phyloP scores from a whole-genome alignment of 164 flowering plant species.

The Aristolochia californica region DNA sequence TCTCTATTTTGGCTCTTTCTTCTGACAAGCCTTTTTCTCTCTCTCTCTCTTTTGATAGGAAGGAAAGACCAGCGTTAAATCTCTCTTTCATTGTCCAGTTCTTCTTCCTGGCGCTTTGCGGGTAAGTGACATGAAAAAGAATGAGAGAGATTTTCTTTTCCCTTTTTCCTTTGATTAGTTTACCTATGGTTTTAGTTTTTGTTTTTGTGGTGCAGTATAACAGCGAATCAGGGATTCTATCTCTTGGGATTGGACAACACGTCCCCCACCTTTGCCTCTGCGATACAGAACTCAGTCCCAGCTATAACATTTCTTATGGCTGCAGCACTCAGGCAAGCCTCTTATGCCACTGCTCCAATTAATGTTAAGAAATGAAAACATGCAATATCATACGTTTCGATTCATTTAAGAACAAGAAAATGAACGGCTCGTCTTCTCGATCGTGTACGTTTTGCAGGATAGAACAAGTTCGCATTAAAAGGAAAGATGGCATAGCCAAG shows the following conservation, averaged over 20 bases:
- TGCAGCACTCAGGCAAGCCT: slow-evolving; percentile 59
- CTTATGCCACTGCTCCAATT: background rate
- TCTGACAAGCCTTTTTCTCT: background rate
- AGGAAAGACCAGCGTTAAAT: slow-evolving; percentile 74
- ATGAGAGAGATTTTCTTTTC: background rate
- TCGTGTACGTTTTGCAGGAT: slow-evolving; percentile 40
- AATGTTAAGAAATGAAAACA: background rate
- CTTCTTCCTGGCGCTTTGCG: slow-evolving; percentile 79
- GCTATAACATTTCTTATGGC: slow-evolving; percentile 99
- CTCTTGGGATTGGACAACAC: slow-evolving; percentile 90
- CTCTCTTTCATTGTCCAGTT: slow-evolving; percentile 63
- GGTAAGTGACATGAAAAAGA: slow-evolving; percentile 33
- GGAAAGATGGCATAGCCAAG: slow-evolving; percentile 84
- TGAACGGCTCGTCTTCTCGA: too few relatives aligned
- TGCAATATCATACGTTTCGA: too few relatives aligned
- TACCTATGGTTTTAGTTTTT: background rate
- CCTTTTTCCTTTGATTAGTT: background rate
- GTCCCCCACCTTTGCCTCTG: slow-evolving; percentile 95
- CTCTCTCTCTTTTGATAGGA: slow-evolving; percentile 29
- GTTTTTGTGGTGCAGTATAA: slow-evolving; percentile 43
- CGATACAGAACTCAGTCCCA: slow-evolving; percentile 96
- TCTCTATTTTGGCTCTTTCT: background rate
- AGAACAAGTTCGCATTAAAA: slow-evolving; percentile 60
- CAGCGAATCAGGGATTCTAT: slow-evolving; percentile 98
- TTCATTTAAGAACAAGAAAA: too few relatives aligned